Percentiles rank a stretch among this genome's conserved stretches.
phyloP scores from a whole-genome alignment of 352 stramenopile genomes.

The Phytophthora ramorum region DNA sequence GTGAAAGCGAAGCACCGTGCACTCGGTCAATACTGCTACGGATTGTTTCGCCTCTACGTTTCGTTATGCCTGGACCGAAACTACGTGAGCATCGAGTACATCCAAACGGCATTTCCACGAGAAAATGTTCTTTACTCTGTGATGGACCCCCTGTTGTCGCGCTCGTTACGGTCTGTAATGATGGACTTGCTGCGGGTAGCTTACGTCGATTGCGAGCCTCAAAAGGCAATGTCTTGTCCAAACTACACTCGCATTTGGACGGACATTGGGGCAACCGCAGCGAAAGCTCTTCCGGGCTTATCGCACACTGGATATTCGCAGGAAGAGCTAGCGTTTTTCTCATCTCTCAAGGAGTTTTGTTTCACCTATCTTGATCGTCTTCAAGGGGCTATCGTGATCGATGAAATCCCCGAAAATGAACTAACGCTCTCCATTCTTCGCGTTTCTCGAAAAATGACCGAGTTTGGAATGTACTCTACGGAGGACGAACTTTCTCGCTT shows the following conservation, averaged over 20 bases:
- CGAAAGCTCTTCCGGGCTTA: conserved; percentile 40
- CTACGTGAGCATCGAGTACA: conserved; percentile 78
- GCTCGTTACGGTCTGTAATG: conserved; percentile 68
- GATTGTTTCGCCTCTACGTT: conserved; percentile 73
- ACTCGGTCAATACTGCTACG: conserved; percentile 75
- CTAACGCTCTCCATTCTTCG: conserved; percentile 63
- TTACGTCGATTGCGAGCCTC: conserved; percentile 76
- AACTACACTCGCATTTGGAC: conserved; percentile 81
- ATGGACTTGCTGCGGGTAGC: conserved; percentile 71
- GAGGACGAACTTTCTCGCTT: conserved; percentile 48
- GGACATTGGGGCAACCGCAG: conserved; percentile 43
- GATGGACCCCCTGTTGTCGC: conserved; percentile 52
- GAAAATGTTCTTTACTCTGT: conserved; percentile 56
- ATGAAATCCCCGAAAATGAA: conserved; percentile 70
- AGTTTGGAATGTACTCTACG: conserved; percentile 71
- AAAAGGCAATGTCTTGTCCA: conserved; percentile 62
- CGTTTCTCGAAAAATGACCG: conserved; percentile 61
- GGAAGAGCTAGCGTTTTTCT: conserved; percentile 59
- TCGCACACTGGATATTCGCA: conserved; percentile 42
- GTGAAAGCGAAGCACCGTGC: conserved; percentile 47
- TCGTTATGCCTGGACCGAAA: conserved; percentile 77
- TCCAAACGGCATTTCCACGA: conserved; percentile 68
- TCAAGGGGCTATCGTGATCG: conserved; percentile 52
- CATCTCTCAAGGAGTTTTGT: conserved; percentile 52
- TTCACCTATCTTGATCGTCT: conserved; percentile 52